phyloP scores from a whole-genome alignment of 164 flowering plant genomes.

The Vitis vinifera region DNA sequence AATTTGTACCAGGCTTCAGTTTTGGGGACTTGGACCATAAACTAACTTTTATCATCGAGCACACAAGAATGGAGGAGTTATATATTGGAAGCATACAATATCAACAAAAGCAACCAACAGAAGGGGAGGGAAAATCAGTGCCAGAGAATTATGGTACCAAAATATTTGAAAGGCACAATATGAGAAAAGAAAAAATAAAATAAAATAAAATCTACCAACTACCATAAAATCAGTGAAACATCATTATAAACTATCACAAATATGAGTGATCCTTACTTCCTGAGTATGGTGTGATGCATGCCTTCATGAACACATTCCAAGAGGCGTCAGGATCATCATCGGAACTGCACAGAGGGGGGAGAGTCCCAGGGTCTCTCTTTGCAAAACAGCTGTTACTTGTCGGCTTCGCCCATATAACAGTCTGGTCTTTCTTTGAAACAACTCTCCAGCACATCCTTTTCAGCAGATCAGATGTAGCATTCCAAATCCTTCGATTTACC shows the following conservation, averaged over 20 bases:
- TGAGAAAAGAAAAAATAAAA: not conserved
- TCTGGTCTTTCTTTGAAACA: slow-evolving; percentile 67
- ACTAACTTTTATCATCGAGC: not conserved
- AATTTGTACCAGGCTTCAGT: not conserved
- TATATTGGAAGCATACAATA: not conserved
- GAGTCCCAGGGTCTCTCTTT: slow-evolving; percentile 54
- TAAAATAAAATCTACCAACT: no score
- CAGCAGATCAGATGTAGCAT: slow-evolving; percentile 61
- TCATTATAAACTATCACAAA: not conserved
- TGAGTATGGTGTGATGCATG: slow-evolving; percentile 80
- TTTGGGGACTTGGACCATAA: not conserved
- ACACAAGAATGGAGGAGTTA: not conserved
- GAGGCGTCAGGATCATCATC: slow-evolving; percentile 74
- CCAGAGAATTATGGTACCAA: not conserved
- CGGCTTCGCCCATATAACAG: slow-evolving; percentile 85
- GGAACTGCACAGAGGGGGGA: slow-evolving; percentile 61
- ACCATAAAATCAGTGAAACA: no score
- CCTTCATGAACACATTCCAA: slow-evolving; percentile 77
- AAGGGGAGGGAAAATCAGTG: not conserved
- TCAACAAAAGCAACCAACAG: not conserved
- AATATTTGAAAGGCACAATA: not conserved
- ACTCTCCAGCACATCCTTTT: slow-evolving; percentile 86
- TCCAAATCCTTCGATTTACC: slow-evolving; percentile 62
- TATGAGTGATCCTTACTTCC: slow-evolving; percentile 45
- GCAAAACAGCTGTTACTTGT: slow-evolving; percentile 63